Percentiles rank a stretch among this genome's conserved stretches.
Evolutionary conservation across 371 early-diverging fungal genomes (phyloP).

Genomic region (Fennellomyces sp.): DNA sequence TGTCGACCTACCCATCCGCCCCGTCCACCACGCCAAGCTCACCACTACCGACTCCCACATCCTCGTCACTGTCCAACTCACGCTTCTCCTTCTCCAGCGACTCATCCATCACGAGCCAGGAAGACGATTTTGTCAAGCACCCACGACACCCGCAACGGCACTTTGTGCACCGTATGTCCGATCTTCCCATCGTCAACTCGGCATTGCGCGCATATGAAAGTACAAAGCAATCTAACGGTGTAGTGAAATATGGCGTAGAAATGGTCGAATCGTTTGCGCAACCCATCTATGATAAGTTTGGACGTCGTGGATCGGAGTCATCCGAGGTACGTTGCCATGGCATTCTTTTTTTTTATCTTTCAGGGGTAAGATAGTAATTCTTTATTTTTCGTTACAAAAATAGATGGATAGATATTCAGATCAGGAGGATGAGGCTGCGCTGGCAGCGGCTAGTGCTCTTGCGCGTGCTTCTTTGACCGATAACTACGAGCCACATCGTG

Average conservation of each 20-base stretch:
- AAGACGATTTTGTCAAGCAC: slow-evolving; percentile 4
- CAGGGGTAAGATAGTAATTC: neutral
- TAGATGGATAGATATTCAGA: slow-evolving; percentile 2
- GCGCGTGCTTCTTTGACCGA: slow-evolving; percentile 41
- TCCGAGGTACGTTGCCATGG: slow-evolving; percentile 10
- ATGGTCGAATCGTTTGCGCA: slow-evolving; percentile 77
- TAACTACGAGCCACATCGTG: slow-evolving; percentile 18
- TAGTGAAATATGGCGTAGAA: slow-evolving; percentile 67
- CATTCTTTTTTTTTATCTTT: slow-evolving; percentile 1
- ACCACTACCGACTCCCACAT: slow-evolving; percentile 29
- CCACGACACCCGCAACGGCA: slow-evolving; percentile 21
- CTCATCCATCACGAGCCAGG: neutral
- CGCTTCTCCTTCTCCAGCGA: slow-evolving; percentile 30
- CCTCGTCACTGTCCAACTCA: slow-evolving; percentile 18
- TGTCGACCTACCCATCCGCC: slow-evolving; percentile 18
- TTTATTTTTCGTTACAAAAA: neutral
- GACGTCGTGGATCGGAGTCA: slow-evolving; percentile 17
- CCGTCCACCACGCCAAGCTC: slow-evolving; percentile 34
- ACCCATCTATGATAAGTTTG: slow-evolving; percentile 47
- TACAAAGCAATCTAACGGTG: slow-evolving; percentile 69
- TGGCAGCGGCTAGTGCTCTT: slow-evolving; percentile 42
- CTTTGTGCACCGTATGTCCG: slow-evolving; percentile 76
- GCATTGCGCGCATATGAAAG: slow-evolving; percentile 78
- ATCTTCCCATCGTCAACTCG: slow-evolving; percentile 78
- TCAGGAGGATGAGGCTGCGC: slow-evolving; percentile 37